A percentile compares a stretch with the other conserved stretches of the same genome.
Conservation (phyloP, 352 stramenopile genomes). For the Pythium angustatum region DNA sequence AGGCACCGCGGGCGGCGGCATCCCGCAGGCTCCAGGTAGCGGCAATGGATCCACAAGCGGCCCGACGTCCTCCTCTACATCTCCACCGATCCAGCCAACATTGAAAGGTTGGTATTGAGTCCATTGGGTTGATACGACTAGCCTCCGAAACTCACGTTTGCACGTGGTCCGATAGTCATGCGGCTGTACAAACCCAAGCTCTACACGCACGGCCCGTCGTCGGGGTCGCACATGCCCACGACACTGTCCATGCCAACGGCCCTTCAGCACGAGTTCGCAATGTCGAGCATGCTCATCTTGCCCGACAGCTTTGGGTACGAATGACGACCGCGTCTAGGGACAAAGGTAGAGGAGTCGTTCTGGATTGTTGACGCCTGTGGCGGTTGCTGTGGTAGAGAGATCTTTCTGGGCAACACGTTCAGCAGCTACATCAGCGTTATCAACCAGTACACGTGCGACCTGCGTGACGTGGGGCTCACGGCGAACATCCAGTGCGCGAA, state of each 20-base stretch:
- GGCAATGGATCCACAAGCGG: conserved; percentile 13
- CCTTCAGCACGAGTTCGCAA: conserved; percentile 76
- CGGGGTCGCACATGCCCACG: conserved; percentile 64
- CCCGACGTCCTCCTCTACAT: not conserved
- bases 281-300: conserved; percentile 89
- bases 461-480: conserved; percentile 75
- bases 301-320: conserved; percentile 90
- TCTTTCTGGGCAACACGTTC: conserved; percentile 92
- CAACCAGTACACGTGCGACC: conserved; percentile 83
- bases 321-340: not conserved
- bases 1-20: conserved; percentile 3
- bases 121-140: not conserved
- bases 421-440: conserved; percentile 93
- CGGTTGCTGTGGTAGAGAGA: conserved; percentile 70
- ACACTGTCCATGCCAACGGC: conserved; percentile 46
- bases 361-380: not conserved
- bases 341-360: not conserved
- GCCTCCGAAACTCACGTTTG: not conserved
- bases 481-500: conserved; percentile 88
- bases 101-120: conserved; percentile 58
- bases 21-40: conserved; percentile 28
- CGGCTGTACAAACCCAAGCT: conserved; percentile 90
- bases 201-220: conserved; percentile 53
- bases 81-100: conserved; percentile 55
- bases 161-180: conserved; percentile 64